Conservation (phyloP, 805 yeast species). For the Saturnispora zaruensis region DNA sequence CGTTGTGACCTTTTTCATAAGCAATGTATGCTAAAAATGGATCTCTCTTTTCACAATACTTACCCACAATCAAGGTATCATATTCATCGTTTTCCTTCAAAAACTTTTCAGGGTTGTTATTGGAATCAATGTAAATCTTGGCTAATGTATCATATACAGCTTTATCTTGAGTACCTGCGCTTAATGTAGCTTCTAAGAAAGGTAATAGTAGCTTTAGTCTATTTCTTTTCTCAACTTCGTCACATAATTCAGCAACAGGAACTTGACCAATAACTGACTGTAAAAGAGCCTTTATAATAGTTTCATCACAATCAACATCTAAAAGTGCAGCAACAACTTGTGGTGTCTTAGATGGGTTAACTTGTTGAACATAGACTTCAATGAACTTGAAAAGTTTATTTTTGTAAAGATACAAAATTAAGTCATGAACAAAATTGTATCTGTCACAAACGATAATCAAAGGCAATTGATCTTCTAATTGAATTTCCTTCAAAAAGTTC, state of each 20-base stretch:
- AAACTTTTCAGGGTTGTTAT: constrained; percentile 96
- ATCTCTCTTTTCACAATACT: constrained; percentile 97
- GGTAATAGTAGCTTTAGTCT: constrained; percentile 87
- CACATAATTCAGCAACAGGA: constrained; percentile 81
- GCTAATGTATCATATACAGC: constrained; percentile 94
- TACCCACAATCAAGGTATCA: constrained; percentile 93
- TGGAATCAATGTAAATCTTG: constrained; percentile 94
- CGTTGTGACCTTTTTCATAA: constrained; percentile 90
- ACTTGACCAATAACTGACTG: constrained; percentile 88
- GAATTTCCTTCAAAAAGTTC: constrained; percentile 91
- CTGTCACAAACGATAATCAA: constrained; percentile 95
- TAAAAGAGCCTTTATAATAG: constrained; percentile 69
- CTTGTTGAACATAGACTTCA: constrained; percentile 96
- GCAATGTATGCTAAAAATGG: constrained; percentile 97
- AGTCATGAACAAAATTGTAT: constrained; percentile 83
- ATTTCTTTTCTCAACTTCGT: constrained; percentile 94
- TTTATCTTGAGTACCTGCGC: constrained; percentile 77
- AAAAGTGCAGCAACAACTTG: constrained; percentile 93
- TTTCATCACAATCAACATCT: constrained; percentile 96
- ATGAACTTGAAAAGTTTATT: constrained; percentile 93
- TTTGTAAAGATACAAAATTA: constrained; percentile 87
- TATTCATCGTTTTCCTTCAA: constrained; percentile 82
- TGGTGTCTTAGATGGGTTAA: constrained; percentile 91
- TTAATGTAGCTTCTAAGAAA: constrained; percentile 81
- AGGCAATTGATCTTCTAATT: constrained; percentile 91